Conservation (phyloP, 1,139 yeast genomes). For the Debaryomyces sp. region DNA sequence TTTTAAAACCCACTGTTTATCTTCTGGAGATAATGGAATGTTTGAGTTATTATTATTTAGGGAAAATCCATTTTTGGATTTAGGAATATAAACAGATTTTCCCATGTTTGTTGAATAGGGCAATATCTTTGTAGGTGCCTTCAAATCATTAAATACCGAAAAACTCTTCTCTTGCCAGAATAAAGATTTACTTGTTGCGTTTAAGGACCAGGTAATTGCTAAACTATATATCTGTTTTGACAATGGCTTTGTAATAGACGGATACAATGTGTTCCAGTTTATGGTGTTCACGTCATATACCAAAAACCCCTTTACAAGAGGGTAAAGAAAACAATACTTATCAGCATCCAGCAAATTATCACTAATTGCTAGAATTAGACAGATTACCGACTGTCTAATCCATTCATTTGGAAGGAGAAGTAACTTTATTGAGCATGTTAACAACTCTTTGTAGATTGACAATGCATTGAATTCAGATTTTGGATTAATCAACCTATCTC, state of each 20-base stretch:
- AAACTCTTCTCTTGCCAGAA: slow-evolving; percentile 60
- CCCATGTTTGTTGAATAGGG: slow-evolving; percentile 40
- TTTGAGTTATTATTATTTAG: slow-evolving; percentile 17
- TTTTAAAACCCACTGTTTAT: slow-evolving; percentile 72
- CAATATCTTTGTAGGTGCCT: slow-evolving; percentile 17
- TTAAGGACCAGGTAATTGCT: slow-evolving; percentile 71
- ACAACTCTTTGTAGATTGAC: slow-evolving; percentile 42
- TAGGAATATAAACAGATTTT: slow-evolving; percentile 41
- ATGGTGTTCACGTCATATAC: slow-evolving; percentile 74
- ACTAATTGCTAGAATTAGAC: slow-evolving; percentile 63
- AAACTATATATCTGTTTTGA: slow-evolving; percentile 67
- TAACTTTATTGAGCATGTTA: slow-evolving; percentile 32
- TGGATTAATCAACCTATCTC: slow-evolving; percentile 38
- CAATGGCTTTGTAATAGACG: slow-evolving; percentile 67
- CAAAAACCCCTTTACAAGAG: slow-evolving; percentile 76
- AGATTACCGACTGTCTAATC: slow-evolving; percentile 72
- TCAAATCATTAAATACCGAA: slow-evolving; percentile 15
- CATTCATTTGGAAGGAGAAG: slow-evolving; percentile 86
- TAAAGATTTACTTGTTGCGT: slow-evolving; percentile 61
- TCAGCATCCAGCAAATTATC: slow-evolving; percentile 74
- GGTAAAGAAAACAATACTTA: slow-evolving; percentile 78
- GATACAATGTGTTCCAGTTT: slow-evolving; percentile 63
- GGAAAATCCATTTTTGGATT: slow-evolving; percentile 18
- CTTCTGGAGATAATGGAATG: slow-evolving; percentile 57
- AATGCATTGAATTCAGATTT: slow-evolving; percentile 42